Evolutionary conservation across 257 asterid species (phyloP), one percentile per base, ranked within the genome.

Genomic region (Salvia splendens): DNA sequence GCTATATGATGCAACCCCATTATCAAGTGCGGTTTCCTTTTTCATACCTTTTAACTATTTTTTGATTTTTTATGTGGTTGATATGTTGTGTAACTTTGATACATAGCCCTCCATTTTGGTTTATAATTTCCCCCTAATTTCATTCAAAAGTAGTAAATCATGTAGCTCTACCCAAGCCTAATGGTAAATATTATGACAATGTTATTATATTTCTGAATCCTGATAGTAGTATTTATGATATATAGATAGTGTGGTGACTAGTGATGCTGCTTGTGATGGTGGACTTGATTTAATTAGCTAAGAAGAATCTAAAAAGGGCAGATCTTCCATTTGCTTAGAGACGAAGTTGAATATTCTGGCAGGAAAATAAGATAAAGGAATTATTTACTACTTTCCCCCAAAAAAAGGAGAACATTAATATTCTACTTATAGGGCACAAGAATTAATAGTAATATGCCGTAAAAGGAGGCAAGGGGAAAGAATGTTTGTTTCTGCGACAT

Each of bases 1-100:
- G 82, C 79, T 61, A 78, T 63, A 77, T 83, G 83, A 82, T 77
- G 91, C 67, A 79, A 82, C 68, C 91, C 53, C 95, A 84, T 73
- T 79, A 87, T 49, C 45, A 48, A 47, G 73, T 28, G 46, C 55
- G 54, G 64, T 69, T 65, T 20, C 5, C n/a, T 17, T 45, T 12
- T 17, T 1, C 20, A 20, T 41, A 16, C 10, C 5, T 10, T 14
- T 15, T 8, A 2, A 0, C 8, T 12, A 12, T 56, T 35, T 35
- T 67, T 67, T 28, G 45, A 45, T 71, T 35, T 52, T 60, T 69
- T 79, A 75, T 80, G 84, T 75, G 82, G 81, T 43, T 82, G 85
- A 88, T 83, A 79, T 77, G 88, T 83, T 62, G 82, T 3, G 20
- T 17, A 17, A 17, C 20, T 17, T 17, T 17, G 20, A 17, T 17